Evolutionary conservation across 129 eudicot species (phyloP).

Genomic region (Glebionis coronaria): DNA sequence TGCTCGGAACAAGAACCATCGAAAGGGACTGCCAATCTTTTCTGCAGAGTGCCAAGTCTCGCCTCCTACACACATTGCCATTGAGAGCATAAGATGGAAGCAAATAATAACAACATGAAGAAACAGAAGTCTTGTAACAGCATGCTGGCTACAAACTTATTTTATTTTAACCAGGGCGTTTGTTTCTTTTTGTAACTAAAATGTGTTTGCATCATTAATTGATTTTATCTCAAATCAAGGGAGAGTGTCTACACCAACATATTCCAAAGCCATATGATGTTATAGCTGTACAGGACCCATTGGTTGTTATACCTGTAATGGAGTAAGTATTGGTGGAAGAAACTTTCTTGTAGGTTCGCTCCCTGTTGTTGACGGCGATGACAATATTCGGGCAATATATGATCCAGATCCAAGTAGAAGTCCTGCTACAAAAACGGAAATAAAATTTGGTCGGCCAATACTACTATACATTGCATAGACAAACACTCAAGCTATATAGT

Average conservation of each 20-base stretch:
- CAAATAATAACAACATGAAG: background rate
- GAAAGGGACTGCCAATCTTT: slow-evolving; percentile 71
- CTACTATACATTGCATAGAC: background rate
- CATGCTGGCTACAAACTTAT: too few relatives aligned
- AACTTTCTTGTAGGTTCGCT: slow-evolving; percentile 33
- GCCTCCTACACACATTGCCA: slow-evolving; percentile 46
- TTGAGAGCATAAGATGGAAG: background rate
- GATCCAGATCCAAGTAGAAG: slow-evolving; percentile 78
- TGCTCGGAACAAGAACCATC: slow-evolving; percentile 81
- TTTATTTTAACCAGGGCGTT: too few relatives aligned
- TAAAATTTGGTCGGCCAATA: slow-evolving; percentile 9
- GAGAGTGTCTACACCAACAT: background rate
- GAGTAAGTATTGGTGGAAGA: slow-evolving; percentile 58
- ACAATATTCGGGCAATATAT: slow-evolving; percentile 60
- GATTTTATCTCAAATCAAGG: background rate
- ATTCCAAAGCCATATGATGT: slow-evolving; percentile 7
- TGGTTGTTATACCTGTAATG: slow-evolving; percentile 61
- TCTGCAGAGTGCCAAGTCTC: slow-evolving; percentile 66
- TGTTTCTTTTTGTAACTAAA: background rate
- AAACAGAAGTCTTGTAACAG: background rate
- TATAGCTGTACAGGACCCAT: background rate
- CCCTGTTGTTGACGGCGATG: slow-evolving; percentile 39
- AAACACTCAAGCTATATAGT: background rate
- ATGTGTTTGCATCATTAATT: background rate
- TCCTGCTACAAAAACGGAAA: slow-evolving; percentile 52